phyloP scores from a whole-genome alignment of 768 basidiomycete species.

The Exidia glandulosa region DNA sequence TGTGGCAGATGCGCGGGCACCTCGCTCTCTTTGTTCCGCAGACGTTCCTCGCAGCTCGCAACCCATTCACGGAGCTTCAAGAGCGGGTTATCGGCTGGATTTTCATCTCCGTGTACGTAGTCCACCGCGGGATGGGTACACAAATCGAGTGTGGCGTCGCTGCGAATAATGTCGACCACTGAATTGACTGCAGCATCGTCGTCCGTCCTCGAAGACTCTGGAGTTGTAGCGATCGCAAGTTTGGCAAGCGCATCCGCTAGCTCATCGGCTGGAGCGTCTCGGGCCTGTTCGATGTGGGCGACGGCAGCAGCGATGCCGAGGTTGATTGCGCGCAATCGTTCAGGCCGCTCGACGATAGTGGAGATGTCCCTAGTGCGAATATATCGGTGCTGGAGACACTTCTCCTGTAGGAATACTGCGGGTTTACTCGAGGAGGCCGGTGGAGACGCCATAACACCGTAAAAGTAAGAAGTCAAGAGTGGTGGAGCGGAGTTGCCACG shows the following conservation, averaged over 20 bases:
- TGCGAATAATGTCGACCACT: slow-evolving; percentile 39
- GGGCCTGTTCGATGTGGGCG: slow-evolving; percentile 61
- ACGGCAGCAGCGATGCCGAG: slow-evolving; percentile 73
- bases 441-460: not conserved
- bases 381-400: slow-evolving; percentile 62
- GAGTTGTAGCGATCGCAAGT: not conserved
- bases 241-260: not conserved
- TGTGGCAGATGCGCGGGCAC: slow-evolving; percentile 64
- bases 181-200: not conserved
- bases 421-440: not conserved
- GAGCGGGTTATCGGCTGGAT: slow-evolving; percentile 39
- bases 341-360: slow-evolving; percentile 79
- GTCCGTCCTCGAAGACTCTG: not conserved
- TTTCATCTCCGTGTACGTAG: slow-evolving; percentile 59
- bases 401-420: slow-evolving; percentile 48
- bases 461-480: too few species aligned
- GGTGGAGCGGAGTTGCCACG: too few species aligned
- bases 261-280: not conserved
- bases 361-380: slow-evolving; percentile 69
- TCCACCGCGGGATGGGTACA: slow-evolving; percentile 54
- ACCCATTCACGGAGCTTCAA: slow-evolving; percentile 52
- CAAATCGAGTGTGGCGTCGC: slow-evolving; percentile 42
- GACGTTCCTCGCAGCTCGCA: slow-evolving; percentile 46
- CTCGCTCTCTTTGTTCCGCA: slow-evolving; percentile 54
- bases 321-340: slow-evolving; percentile 76